Evolutionary conservation across 2,329 filamentous ascomycete genomes (phyloP), one percentile per base, ranked within the genome.

Genomic region (Colletotrichum chrysophilum): DNA sequence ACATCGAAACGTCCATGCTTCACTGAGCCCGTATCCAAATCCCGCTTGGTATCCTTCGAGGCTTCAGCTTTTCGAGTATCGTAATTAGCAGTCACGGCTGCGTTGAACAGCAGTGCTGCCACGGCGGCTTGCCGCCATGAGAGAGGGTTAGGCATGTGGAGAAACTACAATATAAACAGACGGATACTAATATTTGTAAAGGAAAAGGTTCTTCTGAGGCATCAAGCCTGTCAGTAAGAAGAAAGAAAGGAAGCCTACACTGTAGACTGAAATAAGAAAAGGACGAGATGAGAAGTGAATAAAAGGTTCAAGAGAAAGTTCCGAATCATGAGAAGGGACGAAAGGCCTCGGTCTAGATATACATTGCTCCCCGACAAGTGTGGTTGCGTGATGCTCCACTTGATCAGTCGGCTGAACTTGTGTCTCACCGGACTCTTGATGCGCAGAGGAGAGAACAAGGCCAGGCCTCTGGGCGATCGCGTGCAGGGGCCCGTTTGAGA

Each of bases 61-160:
- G 43, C 34, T 30, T 75, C 70, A 21, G 56, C 26, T 14, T 52
- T 62, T 43, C 56, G 64, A 64, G 16, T n/a, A 10, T 72, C 70
- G 10, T 73, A 75, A 16, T 60, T 65, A 13, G 73, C 73, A 21
- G 64, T 73, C 24, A 73, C 73, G 4, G 58, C 73, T 16, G 56
- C 73, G 14, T 75, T 73, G 73, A 75, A 60, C 26, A 75, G 64
- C 73, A 75, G 38, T 14, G 64, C 73, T n/a, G 73, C 70, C 26
- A 75, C 64, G 10, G 56, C 73, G 58, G 58, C 73, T 60, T 73
- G 73, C 36, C 70, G 73, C 73, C 70, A 75, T 18, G 73, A 68
- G 4, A 75, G 56, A 30, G 34, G 28, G 6, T 21, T 28, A 68
- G 43, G 16, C 73, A 75, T 75, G 18, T 26, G 13, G 18, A 48